phyloP scores from a whole-genome alignment of 306 rosid species.

The Parietaria judaica region DNA sequence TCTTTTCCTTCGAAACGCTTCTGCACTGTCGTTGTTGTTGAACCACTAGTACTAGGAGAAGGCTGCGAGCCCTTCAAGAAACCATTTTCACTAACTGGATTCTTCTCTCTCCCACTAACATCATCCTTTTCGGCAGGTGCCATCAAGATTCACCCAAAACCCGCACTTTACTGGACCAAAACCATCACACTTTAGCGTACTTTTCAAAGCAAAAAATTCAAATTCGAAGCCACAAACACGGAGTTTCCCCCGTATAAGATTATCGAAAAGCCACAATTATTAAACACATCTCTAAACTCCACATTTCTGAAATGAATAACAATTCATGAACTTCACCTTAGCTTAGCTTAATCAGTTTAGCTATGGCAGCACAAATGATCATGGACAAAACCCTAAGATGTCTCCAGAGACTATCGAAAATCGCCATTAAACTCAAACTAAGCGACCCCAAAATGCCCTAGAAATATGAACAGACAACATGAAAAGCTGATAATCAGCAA shows the following conservation, averaged over 20 bases:
- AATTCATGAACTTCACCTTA: too few relatives aligned
- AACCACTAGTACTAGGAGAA: conserved; percentile 41
- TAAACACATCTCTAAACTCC: too few relatives aligned
- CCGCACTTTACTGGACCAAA: conserved; percentile 26
- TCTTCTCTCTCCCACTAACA: conserved; percentile 45
- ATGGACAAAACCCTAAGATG: conserved; percentile 14
- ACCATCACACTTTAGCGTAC: conserved; percentile 2
- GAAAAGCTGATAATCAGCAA: background rate
- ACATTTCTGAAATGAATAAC: too few relatives aligned
- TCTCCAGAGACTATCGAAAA: background rate
- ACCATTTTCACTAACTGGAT: conserved; percentile 53
- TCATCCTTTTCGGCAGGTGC: conserved; percentile 54
- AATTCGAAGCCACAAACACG: too few relatives aligned
- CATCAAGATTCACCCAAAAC: conserved; percentile 31
- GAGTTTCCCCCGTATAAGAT: too few relatives aligned
- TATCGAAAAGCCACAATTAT: too few relatives aligned
- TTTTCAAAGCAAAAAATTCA: too few relatives aligned
- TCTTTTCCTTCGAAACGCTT: conserved; percentile 55
- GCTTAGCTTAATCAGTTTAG: conserved; percentile 6
- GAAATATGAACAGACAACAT: background rate
- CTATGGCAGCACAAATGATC: conserved; percentile 15
- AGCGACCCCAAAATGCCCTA: conserved; percentile 10
- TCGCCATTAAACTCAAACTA: background rate
- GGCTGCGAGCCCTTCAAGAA: conserved; percentile 47
- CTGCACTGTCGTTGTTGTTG: conserved; percentile 18